These are phyloP conservation scores for Lyophyllum semitale DNA, from an alignment of 768 basidiomycete genomes.

Conservation along the genomic window DNA sequence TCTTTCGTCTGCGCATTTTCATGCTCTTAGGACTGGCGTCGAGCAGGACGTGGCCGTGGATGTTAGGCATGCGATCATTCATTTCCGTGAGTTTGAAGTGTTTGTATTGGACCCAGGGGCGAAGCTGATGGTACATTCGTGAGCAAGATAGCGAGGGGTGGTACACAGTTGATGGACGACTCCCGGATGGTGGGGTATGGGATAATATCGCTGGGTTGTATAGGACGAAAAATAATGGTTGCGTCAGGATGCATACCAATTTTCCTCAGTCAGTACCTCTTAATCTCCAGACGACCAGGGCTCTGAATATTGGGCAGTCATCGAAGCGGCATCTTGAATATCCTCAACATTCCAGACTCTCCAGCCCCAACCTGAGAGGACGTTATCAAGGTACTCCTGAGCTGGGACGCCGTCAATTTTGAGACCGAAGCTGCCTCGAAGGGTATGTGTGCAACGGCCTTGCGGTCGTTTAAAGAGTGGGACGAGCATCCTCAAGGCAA, in stretches of 20 bases:
- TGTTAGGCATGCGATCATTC: slow-evolving; percentile 56
- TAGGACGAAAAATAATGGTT: slow-evolving; percentile 48
- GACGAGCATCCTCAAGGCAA: slow-evolving; percentile 48
- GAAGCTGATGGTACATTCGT: background rate
- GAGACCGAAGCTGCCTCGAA: slow-evolving; percentile 45
- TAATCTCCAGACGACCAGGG: background rate
- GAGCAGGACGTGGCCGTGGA: slow-evolving; percentile 53
- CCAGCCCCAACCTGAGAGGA: slow-evolving; percentile 31
- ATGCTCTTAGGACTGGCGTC: slow-evolving; percentile 45
- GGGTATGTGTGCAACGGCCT: slow-evolving; percentile 51
- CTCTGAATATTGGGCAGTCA: slow-evolving; percentile 37
- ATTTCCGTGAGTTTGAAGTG: slow-evolving; percentile 43
- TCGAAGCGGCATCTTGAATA: slow-evolving; percentile 47
- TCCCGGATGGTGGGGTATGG: slow-evolving; percentile 37
- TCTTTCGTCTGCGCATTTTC: slow-evolving; percentile 52
- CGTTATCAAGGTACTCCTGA: slow-evolving; percentile 37
- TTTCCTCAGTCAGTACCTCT: slow-evolving; percentile 54
- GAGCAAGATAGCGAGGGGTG: slow-evolving; percentile 50
- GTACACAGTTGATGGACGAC: slow-evolving; percentile 44
- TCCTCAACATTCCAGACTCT: slow-evolving; percentile 38
- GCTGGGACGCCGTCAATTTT: slow-evolving; percentile 47
- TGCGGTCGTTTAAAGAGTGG: slow-evolving; percentile 53
- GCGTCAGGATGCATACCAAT: slow-evolving; percentile 62
- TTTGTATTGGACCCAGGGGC: background rate
- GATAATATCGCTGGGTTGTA: slow-evolving; percentile 57